A percentile compares a stretch with the other conserved stretches of the same genome.
Conservation (phyloP, 306 rosid genomes). For the Trifolium dubium region DNA sequence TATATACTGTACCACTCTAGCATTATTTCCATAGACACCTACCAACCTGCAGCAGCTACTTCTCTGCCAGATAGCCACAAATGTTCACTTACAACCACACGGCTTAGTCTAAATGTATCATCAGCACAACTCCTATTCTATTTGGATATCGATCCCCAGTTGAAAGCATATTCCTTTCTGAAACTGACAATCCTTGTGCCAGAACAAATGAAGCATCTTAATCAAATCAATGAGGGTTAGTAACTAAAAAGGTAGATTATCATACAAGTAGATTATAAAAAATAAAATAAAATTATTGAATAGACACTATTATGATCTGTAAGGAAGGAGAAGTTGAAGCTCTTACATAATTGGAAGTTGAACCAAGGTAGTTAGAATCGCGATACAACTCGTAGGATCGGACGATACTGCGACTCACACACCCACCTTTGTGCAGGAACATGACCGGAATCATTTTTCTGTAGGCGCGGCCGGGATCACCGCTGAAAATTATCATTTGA, state of each 20-base stretch:
- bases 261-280: no score
- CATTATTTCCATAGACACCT: no score
- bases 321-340: conserved; percentile 1
- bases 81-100: neutral
- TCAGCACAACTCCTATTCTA: neutral
- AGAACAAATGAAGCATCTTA: neutral
- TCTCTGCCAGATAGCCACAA: neutral
- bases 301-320: neutral
- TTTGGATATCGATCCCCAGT: neutral
- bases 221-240: neutral
- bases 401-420: no score
- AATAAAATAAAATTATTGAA: no score
- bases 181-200: neutral
- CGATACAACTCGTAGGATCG: no score
- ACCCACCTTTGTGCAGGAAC: no score
- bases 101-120: neutral
- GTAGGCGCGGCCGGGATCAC: no score
- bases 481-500: no score
- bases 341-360: neutral
- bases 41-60: no score
- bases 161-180: neutral
- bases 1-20: neutral
- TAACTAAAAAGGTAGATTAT: neutral
- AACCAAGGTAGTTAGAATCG: no score
- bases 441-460: no score